These are phyloP conservation scores for Chalciporus piperatus DNA, from an alignment of 768 basidiomycete genomes.

Conservation along the genomic window DNA sequence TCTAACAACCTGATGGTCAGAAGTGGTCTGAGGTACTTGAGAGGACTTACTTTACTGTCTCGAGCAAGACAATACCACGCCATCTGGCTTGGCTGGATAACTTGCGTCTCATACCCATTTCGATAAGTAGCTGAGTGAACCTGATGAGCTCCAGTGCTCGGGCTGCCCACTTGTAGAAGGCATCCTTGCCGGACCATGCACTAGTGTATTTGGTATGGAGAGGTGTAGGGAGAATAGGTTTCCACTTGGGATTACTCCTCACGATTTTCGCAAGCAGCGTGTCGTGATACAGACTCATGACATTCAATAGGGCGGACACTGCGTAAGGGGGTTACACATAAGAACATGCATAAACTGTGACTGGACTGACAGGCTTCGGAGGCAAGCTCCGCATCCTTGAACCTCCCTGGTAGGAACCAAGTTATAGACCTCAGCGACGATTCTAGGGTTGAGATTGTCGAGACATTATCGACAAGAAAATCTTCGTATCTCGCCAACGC, in stretches of 20 bases:
- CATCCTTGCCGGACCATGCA: slow-evolving; percentile 74
- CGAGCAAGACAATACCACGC: slow-evolving; percentile 74
- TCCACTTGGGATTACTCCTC: slow-evolving; percentile 63
- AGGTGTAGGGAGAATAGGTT: slow-evolving; percentile 70
- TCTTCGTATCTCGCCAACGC: slow-evolving; percentile 73
- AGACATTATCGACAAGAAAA: slow-evolving; percentile 81
- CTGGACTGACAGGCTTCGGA: slow-evolving; percentile 84
- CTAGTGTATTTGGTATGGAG: slow-evolving; percentile 87
- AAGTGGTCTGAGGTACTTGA: not conserved
- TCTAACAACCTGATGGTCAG: slow-evolving; percentile 40
- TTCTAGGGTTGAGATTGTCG: slow-evolving; percentile 84
- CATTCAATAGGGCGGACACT: slow-evolving; percentile 88
- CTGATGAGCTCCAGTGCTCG: slow-evolving; percentile 72
- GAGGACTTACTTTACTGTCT: slow-evolving; percentile 74
- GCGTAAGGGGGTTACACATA: slow-evolving; percentile 17
- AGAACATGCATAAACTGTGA: slow-evolving; percentile 10
- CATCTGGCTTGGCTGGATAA: slow-evolving; percentile 63
- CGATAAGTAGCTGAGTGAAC: slow-evolving; percentile 80
- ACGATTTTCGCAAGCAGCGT: slow-evolving; percentile 74
- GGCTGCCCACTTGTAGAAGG: slow-evolving; percentile 75
- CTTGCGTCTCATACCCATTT: slow-evolving; percentile 83
- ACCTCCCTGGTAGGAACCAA: slow-evolving; percentile 94
- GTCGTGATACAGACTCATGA: slow-evolving; percentile 93
- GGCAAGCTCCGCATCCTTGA: slow-evolving; percentile 95
- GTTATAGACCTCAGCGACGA: slow-evolving; percentile 85